phyloP scores from a whole-genome alignment of 225 moss, liverwort and hornwort genomes.

The Physcomitrium patens region DNA sequence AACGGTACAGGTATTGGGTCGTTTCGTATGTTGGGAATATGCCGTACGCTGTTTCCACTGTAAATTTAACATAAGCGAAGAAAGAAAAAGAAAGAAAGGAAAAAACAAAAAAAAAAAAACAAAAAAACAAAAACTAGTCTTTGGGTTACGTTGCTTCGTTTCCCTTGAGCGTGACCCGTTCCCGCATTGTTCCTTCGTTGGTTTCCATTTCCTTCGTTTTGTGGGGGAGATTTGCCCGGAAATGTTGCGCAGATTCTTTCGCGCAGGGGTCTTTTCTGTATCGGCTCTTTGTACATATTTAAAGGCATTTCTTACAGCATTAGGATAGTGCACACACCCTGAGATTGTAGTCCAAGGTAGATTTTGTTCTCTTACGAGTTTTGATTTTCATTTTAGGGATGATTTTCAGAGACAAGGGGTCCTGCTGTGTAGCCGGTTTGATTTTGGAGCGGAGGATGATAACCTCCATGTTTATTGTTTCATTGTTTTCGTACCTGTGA shows the following conservation, averaged over 20 bases:
- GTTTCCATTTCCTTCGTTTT: background rate
- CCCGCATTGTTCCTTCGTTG: background rate
- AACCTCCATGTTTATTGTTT: background rate
- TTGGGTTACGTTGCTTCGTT: background rate
- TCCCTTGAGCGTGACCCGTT: background rate
- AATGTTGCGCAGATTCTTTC: background rate
- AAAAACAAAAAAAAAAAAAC: too few species aligned
- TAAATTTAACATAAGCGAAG: too few species aligned
- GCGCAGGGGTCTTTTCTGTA: background rate
- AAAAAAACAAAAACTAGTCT: background rate
- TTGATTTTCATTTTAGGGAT: background rate
- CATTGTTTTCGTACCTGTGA: background rate
- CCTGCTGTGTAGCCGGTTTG: background rate
- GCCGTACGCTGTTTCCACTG: background rate
- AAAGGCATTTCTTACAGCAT: background rate
- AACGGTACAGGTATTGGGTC: too few species aligned
- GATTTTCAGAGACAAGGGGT: background rate
- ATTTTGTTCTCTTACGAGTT: constrained; percentile 7
- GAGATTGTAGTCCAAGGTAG: background rate
- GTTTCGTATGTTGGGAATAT: background rate
- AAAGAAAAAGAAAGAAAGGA: too few species aligned
- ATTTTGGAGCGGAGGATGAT: background rate
- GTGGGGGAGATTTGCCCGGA: background rate
- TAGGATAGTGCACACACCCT: background rate
- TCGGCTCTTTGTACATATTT: background rate